phyloP scores from a whole-genome alignment of 257 asterid species.

The Capsicum baccatum region DNA sequence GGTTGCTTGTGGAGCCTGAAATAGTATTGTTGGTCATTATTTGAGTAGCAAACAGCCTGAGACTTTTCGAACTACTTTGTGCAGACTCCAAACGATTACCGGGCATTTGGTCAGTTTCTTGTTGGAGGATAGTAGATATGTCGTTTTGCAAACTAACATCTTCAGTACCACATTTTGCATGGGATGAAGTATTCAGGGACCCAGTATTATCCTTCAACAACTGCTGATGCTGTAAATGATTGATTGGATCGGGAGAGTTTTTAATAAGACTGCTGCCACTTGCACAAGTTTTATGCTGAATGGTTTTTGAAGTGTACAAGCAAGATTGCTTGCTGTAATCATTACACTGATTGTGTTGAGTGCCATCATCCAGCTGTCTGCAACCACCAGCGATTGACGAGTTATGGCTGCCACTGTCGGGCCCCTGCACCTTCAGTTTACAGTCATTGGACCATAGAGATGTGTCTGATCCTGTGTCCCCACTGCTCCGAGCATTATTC shows the following conservation, averaged over 20 bases:
- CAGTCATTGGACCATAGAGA: conserved; percentile 48
- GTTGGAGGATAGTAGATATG: conserved; percentile 33
- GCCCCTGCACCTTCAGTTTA: conserved; percentile 47
- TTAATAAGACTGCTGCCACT: conserved; percentile 14
- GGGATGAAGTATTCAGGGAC: conserved; percentile 39
- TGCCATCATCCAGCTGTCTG: conserved; percentile 40
- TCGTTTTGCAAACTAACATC: conserved; percentile 41
- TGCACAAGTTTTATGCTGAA: conserved; percentile 31
- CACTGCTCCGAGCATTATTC: conserved; percentile 46
- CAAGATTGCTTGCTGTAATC: conserved; percentile 40
- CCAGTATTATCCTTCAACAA: conserved; percentile 40
- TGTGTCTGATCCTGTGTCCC: conserved; percentile 59
- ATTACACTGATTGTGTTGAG: conserved; percentile 34
- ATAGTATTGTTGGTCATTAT: conserved; percentile 39
- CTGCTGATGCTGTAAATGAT: conserved; percentile 42
- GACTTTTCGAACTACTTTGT: conserved; percentile 33
- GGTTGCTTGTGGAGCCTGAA: conserved; percentile 40
- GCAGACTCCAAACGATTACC: conserved; percentile 32
- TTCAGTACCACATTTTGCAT: conserved; percentile 36
- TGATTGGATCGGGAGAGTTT: conserved; percentile 37
- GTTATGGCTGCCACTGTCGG: conserved; percentile 44
- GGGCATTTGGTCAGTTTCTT: conserved; percentile 41
- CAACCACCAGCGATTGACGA: conserved; percentile 38
- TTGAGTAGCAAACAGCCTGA: conserved; percentile 41
- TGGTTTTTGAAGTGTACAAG: conserved; percentile 41